Conservation (phyloP, 306 rosid genomes). For the Trifolium fragiferum region DNA sequence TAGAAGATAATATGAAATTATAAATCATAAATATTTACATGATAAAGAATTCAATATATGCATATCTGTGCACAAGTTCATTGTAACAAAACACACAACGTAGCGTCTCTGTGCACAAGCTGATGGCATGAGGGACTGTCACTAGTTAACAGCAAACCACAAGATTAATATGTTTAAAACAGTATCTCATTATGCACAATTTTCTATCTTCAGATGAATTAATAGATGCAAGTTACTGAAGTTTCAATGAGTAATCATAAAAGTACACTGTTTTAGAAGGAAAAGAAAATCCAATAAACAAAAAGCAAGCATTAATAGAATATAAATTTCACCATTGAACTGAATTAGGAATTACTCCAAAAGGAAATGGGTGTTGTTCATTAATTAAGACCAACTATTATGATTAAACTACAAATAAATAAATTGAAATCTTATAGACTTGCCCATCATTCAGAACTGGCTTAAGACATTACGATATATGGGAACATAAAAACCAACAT, state of each 20-base stretch:
- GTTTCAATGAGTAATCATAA: background rate
- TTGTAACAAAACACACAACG: background rate
- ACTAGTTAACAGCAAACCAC: slow-evolving; percentile 16
- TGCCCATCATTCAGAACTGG: slow-evolving; percentile 10
- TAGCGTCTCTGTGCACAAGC: background rate
- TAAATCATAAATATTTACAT: slow-evolving; percentile 8
- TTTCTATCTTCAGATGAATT: slow-evolving; percentile 20
- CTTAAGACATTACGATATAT: background rate
- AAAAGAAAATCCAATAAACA: background rate
- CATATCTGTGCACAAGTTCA: background rate
- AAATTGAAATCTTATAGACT: slow-evolving; percentile 4
- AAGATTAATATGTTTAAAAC: slow-evolving; percentile 15
- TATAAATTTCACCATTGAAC: background rate
- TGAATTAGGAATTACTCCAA: slow-evolving; percentile 19
- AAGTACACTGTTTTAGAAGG: slow-evolving; percentile 14
- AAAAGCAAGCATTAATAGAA: slow-evolving; percentile 15
- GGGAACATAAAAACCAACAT: slow-evolving; percentile 20
- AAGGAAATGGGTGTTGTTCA: background rate
- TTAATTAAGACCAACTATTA: background rate
- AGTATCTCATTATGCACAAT: background rate
- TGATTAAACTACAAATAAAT: background rate
- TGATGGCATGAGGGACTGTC: background rate
- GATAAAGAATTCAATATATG: background rate
- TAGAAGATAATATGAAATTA: too few species aligned
- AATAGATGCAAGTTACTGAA: slow-evolving; percentile 9